phyloP scores from a whole-genome alignment of 83 land plant genomes.

The Thuja plicata region DNA sequence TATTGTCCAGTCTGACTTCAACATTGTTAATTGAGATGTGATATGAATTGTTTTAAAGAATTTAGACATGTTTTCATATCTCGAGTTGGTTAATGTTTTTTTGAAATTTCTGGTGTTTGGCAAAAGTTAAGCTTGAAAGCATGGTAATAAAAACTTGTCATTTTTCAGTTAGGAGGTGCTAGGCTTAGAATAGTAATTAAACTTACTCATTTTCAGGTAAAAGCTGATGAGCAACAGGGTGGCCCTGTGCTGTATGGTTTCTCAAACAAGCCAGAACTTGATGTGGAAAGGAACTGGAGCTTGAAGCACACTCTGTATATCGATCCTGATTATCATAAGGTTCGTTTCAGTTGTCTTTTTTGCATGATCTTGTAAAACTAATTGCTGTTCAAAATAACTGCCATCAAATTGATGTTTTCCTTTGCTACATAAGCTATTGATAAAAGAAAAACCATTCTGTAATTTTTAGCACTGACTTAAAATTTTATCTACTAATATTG shows the following conservation, averaged over 20 bases:
- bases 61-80: neutral
- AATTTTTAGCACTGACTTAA: neutral
- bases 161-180: neutral
- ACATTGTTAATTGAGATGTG: neutral
- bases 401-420: neutral
- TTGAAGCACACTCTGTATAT: constrained; percentile 1
- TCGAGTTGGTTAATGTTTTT: neutral
- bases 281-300: constrained; percentile 12
- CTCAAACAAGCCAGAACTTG: neutral
- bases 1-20: neutral
- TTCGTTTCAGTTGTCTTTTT: neutral
- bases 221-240: neutral
- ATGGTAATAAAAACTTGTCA: neutral
- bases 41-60: neutral
- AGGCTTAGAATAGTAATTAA: neutral
- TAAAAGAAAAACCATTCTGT: neutral
- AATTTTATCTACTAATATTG: neutral
- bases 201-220: neutral
- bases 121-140: neutral
- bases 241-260: constrained; percentile 9
- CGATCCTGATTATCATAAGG: constrained; percentile 5
- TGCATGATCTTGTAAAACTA: neutral
- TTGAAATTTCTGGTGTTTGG: neutral
- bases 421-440: neutral
- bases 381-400: neutral